phyloP scores from a whole-genome alignment of 345 rosid species.

The Salix koriyanagi region DNA sequence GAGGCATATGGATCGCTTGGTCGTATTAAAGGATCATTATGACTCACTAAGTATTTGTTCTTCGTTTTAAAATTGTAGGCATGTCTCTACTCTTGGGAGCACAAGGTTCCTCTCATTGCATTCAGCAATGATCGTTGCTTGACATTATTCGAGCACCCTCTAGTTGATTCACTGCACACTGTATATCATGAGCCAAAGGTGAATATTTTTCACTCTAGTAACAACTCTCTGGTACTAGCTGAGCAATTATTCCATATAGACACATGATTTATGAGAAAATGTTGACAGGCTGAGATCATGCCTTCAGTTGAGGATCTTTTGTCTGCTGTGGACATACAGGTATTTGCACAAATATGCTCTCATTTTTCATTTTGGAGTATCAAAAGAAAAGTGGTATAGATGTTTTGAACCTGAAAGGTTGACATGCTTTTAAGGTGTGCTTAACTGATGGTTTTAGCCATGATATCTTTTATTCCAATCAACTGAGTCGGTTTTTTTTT shows the following conservation, averaged over 20 bases:
- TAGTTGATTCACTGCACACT: slow-evolving; percentile 68
- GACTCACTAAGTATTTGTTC: background rate
- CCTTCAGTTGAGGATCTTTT: slow-evolving; percentile 68
- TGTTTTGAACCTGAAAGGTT: background rate
- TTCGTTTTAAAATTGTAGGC: slow-evolving; percentile 44
- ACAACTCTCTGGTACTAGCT: slow-evolving; percentile 6
- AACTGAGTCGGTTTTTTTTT: background rate
- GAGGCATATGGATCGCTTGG: background rate
- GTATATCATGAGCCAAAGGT: slow-evolving; percentile 85
- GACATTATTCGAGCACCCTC: slow-evolving; percentile 79
- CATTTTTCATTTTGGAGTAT: slow-evolving; percentile 9
- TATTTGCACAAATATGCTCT: slow-evolving; percentile 21
- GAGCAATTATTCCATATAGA: slow-evolving; percentile 5
- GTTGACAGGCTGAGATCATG: slow-evolving; percentile 81
- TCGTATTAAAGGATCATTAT: background rate
- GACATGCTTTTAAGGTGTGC: background rate
- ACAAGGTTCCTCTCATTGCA: slow-evolving; percentile 83
- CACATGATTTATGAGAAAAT: slow-evolving; percentile 1
- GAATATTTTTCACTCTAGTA: slow-evolving; percentile 7
- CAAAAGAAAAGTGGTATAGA: background rate
- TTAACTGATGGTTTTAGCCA: background rate
- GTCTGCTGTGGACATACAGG: slow-evolving; percentile 77
- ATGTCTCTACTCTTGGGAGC: slow-evolving; percentile 65
- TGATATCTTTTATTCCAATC: background rate
- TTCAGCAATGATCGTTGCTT: slow-evolving; percentile 78